These are phyloP conservation scores for Ophiostoma australiae DNA, from an alignment of 2,329 filamentous ascomycete species.

Conservation along the genomic window DNA sequence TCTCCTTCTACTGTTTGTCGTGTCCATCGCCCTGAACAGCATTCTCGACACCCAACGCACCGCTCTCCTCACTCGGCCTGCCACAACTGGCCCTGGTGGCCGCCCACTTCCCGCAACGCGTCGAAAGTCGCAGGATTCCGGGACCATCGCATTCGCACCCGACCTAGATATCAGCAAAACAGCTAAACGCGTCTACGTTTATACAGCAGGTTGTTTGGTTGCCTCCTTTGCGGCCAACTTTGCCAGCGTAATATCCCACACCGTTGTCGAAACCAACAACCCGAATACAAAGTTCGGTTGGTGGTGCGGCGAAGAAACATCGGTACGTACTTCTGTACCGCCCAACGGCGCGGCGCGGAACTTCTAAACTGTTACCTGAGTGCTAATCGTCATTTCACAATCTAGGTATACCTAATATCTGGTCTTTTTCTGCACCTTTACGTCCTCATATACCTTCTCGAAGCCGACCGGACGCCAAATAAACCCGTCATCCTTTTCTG, in stretches of 20 bases:
- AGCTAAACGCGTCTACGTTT: conserved; percentile 69
- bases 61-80: conserved; percentile 34
- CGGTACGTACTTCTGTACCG: conserved; percentile 29
- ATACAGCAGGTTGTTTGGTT: conserved; percentile 64
- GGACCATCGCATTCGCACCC: conserved; percentile 15
- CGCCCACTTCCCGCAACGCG: conserved; percentile 73
- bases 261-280: conserved; percentile 55
- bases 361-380: neutral
- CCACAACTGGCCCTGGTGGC: conserved; percentile 72
- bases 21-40: conserved; percentile 49
- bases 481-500: conserved; percentile 76
- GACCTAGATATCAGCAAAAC: conserved; percentile 55
- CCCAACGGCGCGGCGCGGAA: neutral
- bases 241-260: conserved; percentile 67
- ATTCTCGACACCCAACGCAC: conserved; percentile 41
- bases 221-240: conserved; percentile 73
- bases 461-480: conserved; percentile 70
- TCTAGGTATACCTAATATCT: conserved; percentile 28
- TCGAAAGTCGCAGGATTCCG: conserved; percentile 43
- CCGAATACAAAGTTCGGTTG: conserved; percentile 47
- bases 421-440: conserved; percentile 27
- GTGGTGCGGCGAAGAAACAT: conserved; percentile 68
- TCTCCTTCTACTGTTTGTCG: conserved; percentile 50
- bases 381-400: conserved; percentile 13
- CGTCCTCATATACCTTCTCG: conserved; percentile 52